Percentiles rank a stretch among this genome's conserved stretches.
phyloP scores from a whole-genome alignment of 352 stramenopile species.

The Phytopythium delawarense region DNA sequence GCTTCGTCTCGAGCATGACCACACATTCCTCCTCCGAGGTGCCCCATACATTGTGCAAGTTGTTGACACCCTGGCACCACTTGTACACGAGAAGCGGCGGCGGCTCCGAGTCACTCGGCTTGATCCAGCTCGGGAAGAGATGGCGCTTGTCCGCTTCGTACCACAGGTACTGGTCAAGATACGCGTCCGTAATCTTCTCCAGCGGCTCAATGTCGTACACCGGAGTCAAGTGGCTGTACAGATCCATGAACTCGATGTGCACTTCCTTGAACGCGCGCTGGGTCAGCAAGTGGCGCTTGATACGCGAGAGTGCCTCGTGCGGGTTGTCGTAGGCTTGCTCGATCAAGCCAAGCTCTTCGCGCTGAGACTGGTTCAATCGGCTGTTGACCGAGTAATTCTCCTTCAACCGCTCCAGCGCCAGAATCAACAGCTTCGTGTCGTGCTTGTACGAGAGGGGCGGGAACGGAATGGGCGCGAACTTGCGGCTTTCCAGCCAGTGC shows the following conservation, averaged over 20 bases:
- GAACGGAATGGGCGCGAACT: conserved; percentile 99
- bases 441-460: conserved; percentile 99
- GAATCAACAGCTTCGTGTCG: conserved; percentile 99
- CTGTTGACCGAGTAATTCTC: conserved; percentile 98
- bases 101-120: conserved; percentile 98
- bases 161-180: conserved; percentile 99
- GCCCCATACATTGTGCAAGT: conserved; percentile 98
- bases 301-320: conserved; percentile 96
- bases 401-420: conserved; percentile 98
- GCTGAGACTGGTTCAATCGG: conserved; percentile 96
- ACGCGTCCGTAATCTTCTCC: conserved; percentile 99
- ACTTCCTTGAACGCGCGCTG: conserved; percentile 99
- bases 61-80: conserved; percentile 99
- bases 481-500: conserved; percentile 99
- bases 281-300: conserved; percentile 99
- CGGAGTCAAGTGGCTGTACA: conserved; percentile 98
- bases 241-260: conserved; percentile 99
- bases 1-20: conserved; percentile 98
- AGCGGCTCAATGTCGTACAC: conserved; percentile 99
- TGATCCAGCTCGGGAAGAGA: conserved; percentile 99
- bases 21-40: conserved; percentile 98
- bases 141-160: conserved; percentile 99
- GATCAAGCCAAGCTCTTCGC: conserved; percentile 98
- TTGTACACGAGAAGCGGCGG: conserved; percentile 99
- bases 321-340: conserved; percentile 99